Evolutionary conservation across 129 eudicot genomes (phyloP).

Genomic region (Flaveria robusta): DNA sequence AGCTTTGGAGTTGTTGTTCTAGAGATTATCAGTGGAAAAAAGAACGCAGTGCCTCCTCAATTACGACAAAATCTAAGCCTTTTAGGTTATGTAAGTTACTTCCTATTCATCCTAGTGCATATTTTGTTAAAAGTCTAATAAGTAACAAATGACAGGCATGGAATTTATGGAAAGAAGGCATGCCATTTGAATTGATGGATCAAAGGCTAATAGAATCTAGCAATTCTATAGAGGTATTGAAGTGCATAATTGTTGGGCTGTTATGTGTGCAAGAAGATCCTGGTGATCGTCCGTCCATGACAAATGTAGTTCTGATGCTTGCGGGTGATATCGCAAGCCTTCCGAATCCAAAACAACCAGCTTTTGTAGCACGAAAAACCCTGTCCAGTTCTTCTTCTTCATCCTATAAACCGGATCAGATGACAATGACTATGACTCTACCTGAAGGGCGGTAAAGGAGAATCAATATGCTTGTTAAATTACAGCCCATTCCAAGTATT

Average conservation of each 20-base stretch:
- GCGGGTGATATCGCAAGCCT: conserved; percentile 37
- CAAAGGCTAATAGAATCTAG: conserved; percentile 34
- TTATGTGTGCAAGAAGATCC: conserved; percentile 53
- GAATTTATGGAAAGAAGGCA: conserved; percentile 46
- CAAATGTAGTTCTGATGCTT: conserved; percentile 46
- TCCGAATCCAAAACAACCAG: conserved; percentile 51
- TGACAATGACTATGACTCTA: conserved; percentile 20
- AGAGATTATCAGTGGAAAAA: conserved; percentile 52
- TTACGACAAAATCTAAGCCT: conserved; percentile 31
- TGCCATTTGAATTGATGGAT: conserved; percentile 35
- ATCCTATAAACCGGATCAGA: conserved; percentile 20
- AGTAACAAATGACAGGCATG: conserved; percentile 31
- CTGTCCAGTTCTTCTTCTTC: conserved; percentile 30
- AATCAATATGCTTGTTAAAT: neutral
- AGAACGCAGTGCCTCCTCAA: conserved; percentile 34
- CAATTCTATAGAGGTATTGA: conserved; percentile 32
- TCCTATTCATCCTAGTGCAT: neutral
- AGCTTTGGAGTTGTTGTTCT: conserved; percentile 55
- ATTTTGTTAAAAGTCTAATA: neutral
- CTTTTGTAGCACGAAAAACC: conserved; percentile 34
- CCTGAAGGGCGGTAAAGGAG: conserved; percentile 30
- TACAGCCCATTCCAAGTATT: neutral
- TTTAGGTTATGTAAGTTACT: conserved; percentile 44
- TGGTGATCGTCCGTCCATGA: conserved; percentile 48
- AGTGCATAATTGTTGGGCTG: conserved; percentile 47